Conservation (phyloP, 2,329 filamentous ascomycete species). For the Myriosclerotinia curreyana region DNA sequence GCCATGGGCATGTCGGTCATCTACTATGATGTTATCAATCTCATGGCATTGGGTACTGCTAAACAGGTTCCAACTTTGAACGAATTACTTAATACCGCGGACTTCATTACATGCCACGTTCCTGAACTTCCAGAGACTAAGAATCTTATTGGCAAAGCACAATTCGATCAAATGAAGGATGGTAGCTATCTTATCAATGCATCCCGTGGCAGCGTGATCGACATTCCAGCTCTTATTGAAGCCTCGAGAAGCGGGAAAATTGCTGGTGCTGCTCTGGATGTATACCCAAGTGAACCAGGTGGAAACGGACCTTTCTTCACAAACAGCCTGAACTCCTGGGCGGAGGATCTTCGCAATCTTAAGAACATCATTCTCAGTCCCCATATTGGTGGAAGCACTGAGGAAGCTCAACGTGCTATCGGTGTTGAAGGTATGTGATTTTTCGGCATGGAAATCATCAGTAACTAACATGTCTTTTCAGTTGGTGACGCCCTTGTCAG, state of each 20-base stretch:
- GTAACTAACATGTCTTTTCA: conserved; percentile 34
- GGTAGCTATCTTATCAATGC: conserved; percentile 96
- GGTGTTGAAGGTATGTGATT: conserved; percentile 67
- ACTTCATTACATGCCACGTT: conserved; percentile 94
- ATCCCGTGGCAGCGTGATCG: conserved; percentile 87
- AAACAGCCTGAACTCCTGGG: conserved; percentile 77
- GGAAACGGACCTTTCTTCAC: conserved; percentile 96
- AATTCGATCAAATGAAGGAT: conserved; percentile 86
- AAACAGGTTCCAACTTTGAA: conserved; percentile 77
- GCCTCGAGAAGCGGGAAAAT: conserved; percentile 83
- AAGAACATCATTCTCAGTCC: conserved; percentile 95
- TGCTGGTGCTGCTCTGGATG: conserved; percentile 92
- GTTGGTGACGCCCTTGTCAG: conserved; percentile 83
- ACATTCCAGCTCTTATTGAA: conserved; percentile 87
- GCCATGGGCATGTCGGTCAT: conserved; percentile 98
- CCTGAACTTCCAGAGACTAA: conserved; percentile 90
- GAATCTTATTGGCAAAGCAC: conserved; percentile 77
- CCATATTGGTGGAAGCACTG: conserved; percentile 95
- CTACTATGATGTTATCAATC: conserved; percentile 90
- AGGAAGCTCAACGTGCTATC: conserved; percentile 95
- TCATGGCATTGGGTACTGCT: conserved; percentile 91
- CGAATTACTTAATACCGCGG: conserved; percentile 71
- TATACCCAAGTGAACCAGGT: conserved; percentile 90
- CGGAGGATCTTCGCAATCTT: conserved; percentile 75
- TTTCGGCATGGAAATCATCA: background rate